These are phyloP conservation scores for Calonectria henricotiae DNA, from an alignment of 2,329 filamentous ascomycete species.

Conservation along the genomic window DNA sequence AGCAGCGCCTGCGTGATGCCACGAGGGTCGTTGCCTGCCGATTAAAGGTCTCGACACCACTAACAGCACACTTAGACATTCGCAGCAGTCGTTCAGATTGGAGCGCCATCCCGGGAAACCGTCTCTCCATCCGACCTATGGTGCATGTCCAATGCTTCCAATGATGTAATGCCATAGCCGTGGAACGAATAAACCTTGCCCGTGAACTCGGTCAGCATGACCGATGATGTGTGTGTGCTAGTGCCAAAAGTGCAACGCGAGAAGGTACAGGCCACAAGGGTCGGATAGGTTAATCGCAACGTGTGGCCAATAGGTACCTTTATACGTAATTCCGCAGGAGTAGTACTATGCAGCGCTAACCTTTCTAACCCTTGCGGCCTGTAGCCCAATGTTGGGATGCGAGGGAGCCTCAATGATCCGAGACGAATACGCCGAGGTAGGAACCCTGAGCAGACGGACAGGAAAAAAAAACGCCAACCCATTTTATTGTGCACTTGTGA, in stretches of 20 bases:
- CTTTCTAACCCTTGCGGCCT: too few species aligned
- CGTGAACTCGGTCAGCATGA: slow-evolving; percentile 29
- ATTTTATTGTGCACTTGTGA: slow-evolving; percentile 46
- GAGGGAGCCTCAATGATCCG: slow-evolving; percentile 32
- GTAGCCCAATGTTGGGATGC: slow-evolving; percentile 30
- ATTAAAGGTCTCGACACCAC: slow-evolving; percentile 16
- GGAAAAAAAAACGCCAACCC: slow-evolving; percentile 45
- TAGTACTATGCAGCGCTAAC: too few species aligned
- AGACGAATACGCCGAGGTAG: slow-evolving; percentile 34
- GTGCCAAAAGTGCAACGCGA: neutral
- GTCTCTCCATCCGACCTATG: slow-evolving; percentile 20
- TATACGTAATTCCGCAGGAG: too few species aligned
- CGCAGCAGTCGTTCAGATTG: slow-evolving; percentile 16
- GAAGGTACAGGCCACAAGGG: neutral
- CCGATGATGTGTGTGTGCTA: neutral
- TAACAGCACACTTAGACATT: slow-evolving; percentile 2
- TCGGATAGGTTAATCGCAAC: too few species aligned
- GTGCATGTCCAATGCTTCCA: slow-evolving; percentile 33
- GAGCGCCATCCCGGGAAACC: slow-evolving; percentile 16
- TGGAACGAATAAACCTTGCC: slow-evolving; percentile 20
- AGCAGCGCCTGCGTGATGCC: slow-evolving; percentile 11
- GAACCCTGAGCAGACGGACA: slow-evolving; percentile 33
- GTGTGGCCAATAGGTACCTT: too few species aligned
- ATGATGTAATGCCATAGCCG: slow-evolving; percentile 32
- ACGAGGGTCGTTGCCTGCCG: slow-evolving; percentile 22